Conservation (phyloP, 495 filamentous ascomycete genomes). For the Neurospora sp. region DNA sequence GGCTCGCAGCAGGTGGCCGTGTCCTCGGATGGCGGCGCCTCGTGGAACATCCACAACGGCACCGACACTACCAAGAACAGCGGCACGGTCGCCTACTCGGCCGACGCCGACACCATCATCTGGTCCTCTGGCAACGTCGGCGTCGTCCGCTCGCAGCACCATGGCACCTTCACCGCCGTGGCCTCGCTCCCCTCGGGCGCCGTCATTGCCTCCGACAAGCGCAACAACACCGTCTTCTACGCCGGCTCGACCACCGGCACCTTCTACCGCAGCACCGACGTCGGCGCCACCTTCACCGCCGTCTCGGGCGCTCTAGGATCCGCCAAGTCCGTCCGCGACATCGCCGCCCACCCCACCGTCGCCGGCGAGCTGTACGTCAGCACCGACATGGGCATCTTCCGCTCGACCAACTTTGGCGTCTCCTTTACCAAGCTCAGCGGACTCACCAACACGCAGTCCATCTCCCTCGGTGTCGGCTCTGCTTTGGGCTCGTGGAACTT, state of each 20-base stretch:
- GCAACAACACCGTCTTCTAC: slow-evolving; percentile 43
- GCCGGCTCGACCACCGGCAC: slow-evolving; percentile 27
- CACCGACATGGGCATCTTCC: slow-evolving; percentile 44
- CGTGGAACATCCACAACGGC: slow-evolving; percentile 39
- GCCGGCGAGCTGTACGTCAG: slow-evolving; percentile 45
- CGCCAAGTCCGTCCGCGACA: slow-evolving; percentile 32
- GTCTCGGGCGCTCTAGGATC: slow-evolving; percentile 23
- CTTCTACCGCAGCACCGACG: slow-evolving; percentile 41
- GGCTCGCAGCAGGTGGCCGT: slow-evolving; percentile 31
- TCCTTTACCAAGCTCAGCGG: slow-evolving; percentile 33
- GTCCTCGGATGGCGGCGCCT: slow-evolving; percentile 33
- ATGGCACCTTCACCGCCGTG: slow-evolving; percentile 33
- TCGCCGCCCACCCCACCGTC: slow-evolving; percentile 37
- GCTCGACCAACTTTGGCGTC: slow-evolving; percentile 37
- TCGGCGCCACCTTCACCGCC: slow-evolving; percentile 32
- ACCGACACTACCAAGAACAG: slow-evolving; percentile 30
- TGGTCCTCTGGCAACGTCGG: slow-evolving; percentile 34
- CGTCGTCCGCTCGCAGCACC: slow-evolving; percentile 32
- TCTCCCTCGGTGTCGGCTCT: slow-evolving; percentile 34
- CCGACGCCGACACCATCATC: slow-evolving; percentile 41
- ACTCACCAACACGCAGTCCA: slow-evolving; percentile 33
- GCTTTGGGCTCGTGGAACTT: slow-evolving; percentile 29
- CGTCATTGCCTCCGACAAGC: slow-evolving; percentile 43
- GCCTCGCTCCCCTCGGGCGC: slow-evolving; percentile 33
- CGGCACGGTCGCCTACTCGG: slow-evolving; percentile 43